Conservation (phyloP, 2,329 filamentous ascomycete species). For the Phyllosticta citrichinensis region DNA sequence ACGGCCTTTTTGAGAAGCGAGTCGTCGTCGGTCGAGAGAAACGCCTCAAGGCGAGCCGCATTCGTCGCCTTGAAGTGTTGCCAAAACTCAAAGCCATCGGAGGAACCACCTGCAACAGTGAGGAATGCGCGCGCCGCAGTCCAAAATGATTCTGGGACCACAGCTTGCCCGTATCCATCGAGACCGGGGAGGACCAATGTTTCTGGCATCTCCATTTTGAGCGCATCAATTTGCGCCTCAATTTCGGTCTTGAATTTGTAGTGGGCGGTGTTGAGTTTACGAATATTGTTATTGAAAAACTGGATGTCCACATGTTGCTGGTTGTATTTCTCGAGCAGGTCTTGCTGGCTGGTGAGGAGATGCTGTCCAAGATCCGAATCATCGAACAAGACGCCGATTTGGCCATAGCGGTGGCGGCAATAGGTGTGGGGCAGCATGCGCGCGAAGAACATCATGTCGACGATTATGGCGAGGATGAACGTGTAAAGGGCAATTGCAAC, state of each 20-base stretch:
- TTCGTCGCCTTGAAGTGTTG: slow-evolving; percentile 45
- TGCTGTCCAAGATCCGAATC: too few relatives aligned
- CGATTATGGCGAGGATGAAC: not conserved
- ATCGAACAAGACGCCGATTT: not conserved
- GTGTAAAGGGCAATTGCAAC: not conserved
- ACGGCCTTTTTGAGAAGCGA: slow-evolving; percentile 23
- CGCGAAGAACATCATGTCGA: not conserved
- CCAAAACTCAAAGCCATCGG: slow-evolving; percentile 36
- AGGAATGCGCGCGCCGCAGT: slow-evolving; percentile 42
- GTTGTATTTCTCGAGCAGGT: not conserved
- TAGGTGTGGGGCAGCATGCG: not conserved
- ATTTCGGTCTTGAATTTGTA: not conserved
- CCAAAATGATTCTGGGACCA: slow-evolving; percentile 55
- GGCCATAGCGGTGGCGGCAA: not conserved
- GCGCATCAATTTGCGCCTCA: not conserved
- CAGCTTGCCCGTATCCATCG: slow-evolving; percentile 37
- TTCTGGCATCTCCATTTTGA: not conserved
- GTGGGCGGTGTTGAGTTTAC: too few relatives aligned
- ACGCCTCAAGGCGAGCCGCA: slow-evolving; percentile 30
- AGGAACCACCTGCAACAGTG: not conserved
- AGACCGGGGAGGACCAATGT: not conserved
- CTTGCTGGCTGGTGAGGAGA: not conserved
- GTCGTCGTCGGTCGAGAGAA: slow-evolving; percentile 7
- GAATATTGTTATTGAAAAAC: too few relatives aligned
- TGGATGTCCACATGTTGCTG: not conserved